Percentiles rank a stretch among this genome's conserved stretches.
Evolutionary conservation across 2,329 filamentous ascomycete genomes (phyloP).

Genomic region (Diaporthe caulivora): DNA sequence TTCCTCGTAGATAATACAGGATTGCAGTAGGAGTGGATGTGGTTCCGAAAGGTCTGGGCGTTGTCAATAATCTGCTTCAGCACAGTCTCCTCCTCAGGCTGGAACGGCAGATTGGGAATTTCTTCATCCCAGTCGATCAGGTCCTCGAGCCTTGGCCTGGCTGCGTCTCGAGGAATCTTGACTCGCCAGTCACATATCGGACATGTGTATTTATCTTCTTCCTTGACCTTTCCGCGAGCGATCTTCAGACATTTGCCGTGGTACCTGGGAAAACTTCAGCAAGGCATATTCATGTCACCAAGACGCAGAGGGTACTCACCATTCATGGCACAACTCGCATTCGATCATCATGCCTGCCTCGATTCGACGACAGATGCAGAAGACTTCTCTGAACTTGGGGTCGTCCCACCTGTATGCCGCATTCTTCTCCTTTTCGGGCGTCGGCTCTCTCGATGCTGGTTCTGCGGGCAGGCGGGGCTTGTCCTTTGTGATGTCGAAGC

Average conservation of each 20-base stretch:
- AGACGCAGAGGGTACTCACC: slow-evolving; percentile 68
- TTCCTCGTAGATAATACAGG: slow-evolving; percentile 84
- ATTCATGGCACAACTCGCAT: slow-evolving; percentile 97
- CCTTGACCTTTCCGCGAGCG: slow-evolving; percentile 95
- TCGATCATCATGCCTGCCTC: slow-evolving; percentile 99
- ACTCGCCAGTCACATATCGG: slow-evolving; percentile 98
- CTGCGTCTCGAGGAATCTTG: slow-evolving; percentile 95
- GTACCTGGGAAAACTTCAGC: slow-evolving; percentile 71
- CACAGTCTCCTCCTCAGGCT: slow-evolving; percentile 92
- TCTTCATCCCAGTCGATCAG: slow-evolving; percentile 87
- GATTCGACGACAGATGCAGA: slow-evolving; percentile 93
- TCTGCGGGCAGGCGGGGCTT: slow-evolving; percentile 92
- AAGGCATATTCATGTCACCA: neutral
- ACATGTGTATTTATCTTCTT: slow-evolving; percentile 98
- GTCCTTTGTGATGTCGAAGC: slow-evolving; percentile 88
- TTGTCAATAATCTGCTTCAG: slow-evolving; percentile 88
- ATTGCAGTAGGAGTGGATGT: slow-evolving; percentile 84
- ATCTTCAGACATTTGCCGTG: slow-evolving; percentile 99
- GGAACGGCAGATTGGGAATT: slow-evolving; percentile 85
- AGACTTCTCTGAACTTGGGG: slow-evolving; percentile 80
- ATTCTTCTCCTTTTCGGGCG: slow-evolving; percentile 56
- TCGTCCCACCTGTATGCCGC: slow-evolving; percentile 69
- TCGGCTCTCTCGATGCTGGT: slow-evolving; percentile 87
- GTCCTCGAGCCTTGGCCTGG: slow-evolving; percentile 94
- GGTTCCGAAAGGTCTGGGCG: slow-evolving; percentile 85